phyloP scores from a whole-genome alignment of 2,329 filamentous ascomycete genomes.

The Fusarium nodosum region DNA sequence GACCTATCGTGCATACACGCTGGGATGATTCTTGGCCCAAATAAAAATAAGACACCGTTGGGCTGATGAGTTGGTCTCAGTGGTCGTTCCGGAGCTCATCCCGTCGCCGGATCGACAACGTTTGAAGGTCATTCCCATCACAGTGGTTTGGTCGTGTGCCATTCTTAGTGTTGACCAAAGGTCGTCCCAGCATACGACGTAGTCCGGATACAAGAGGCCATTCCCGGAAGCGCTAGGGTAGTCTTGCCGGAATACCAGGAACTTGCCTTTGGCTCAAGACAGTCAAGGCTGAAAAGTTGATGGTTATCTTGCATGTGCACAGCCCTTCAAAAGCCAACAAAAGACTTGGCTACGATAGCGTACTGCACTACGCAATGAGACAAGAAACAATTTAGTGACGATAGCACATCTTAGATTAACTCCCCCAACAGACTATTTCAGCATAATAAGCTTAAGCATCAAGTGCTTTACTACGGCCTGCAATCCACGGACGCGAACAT shows the following conservation, averaged over 20 bases:
- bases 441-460: not conserved
- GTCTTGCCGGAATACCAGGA: slow-evolving; percentile 14
- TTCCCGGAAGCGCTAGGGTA: slow-evolving; percentile 38
- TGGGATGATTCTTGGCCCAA: slow-evolving; percentile 4
- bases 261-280: slow-evolving; percentile 22
- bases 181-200: slow-evolving; percentile 20
- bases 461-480: not conserved
- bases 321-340: not conserved
- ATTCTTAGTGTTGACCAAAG: slow-evolving; percentile 10
- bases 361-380: not conserved
- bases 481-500: not conserved
- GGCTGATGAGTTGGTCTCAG: not conserved
- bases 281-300: slow-evolving; percentile 2
- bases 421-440: not conserved
- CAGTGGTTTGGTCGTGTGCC: slow-evolving; percentile 3
- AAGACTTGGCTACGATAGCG: not conserved
- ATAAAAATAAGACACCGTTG: not conserved
- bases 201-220: slow-evolving; percentile 4
- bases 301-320: slow-evolving; percentile 1
- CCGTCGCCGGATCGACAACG: slow-evolving; percentile 20
- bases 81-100: slow-evolving; percentile 1
- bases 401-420: not conserved
- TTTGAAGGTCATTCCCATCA: slow-evolving; percentile 27
- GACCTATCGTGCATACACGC: slow-evolving; percentile 10
- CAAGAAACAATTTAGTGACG: not conserved